A percentile compares a stretch with the other conserved stretches of the same genome.
Conservation (phyloP, 495 filamentous ascomycete species). For the Neurospora terricola region DNA sequence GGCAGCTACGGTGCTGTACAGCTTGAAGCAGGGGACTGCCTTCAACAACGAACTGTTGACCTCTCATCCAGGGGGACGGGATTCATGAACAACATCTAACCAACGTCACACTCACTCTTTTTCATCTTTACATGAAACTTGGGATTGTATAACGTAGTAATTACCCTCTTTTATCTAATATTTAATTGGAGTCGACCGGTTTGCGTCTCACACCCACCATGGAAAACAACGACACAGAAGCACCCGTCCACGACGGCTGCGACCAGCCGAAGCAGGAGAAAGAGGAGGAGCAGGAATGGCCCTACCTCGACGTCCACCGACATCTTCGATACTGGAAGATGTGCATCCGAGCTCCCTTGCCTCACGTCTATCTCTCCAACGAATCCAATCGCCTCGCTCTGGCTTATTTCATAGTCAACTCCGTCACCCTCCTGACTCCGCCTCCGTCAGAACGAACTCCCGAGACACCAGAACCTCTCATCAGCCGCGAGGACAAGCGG, state of each 20-base stretch:
- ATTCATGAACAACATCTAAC: background rate
- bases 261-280: background rate
- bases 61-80: background rate
- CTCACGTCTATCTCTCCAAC: conserved; percentile 68
- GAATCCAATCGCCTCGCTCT: conserved; percentile 86
- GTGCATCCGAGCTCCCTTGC: conserved; percentile 74
- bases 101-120: background rate
- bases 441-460: conserved; percentile 9
- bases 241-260: background rate
- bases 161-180: background rate
- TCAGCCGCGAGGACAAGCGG: conserved; percentile 24
- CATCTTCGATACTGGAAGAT: conserved; percentile 92
- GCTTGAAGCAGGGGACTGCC: too few species aligned
- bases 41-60: too few species aligned
- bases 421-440: conserved; percentile 34
- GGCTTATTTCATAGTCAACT: conserved; percentile 64
- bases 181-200: background rate
- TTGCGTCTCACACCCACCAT: background rate
- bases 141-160: background rate
- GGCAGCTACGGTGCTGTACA: too few species aligned
- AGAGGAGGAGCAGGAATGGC: conserved; percentile 7
- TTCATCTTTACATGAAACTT: background rate
- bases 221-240: background rate
- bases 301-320: conserved; percentile 52
- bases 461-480: conserved; percentile 16